Conservation (phyloP, 2,329 filamentous ascomycete genomes). For the Phialocephala sp. region DNA sequence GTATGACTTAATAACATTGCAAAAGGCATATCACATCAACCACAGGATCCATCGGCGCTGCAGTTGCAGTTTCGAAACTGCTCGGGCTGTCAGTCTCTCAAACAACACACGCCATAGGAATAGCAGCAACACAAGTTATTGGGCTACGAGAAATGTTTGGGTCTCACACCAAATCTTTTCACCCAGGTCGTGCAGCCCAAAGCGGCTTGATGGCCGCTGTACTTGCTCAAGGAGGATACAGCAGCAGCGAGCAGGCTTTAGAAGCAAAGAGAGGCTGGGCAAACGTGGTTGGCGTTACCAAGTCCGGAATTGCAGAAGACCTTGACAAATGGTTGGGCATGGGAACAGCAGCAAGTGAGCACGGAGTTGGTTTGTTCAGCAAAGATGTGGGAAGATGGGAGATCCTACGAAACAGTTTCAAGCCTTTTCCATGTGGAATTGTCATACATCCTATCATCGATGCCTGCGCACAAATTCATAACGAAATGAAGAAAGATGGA, state of each 20-base stretch:
- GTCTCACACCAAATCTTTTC: conserved; percentile 60
- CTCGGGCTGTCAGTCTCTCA: conserved; percentile 47
- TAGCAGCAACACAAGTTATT: conserved; percentile 58
- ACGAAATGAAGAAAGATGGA: conserved; percentile 44
- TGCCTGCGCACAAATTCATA: conserved; percentile 53
- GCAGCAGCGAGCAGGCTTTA: conserved; percentile 51
- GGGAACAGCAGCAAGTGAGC: conserved; percentile 30
- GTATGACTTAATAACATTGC: not conserved
- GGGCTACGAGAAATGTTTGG: conserved; percentile 62
- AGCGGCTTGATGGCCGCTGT: conserved; percentile 54
- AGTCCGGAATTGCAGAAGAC: conserved; percentile 47
- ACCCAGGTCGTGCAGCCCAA: conserved; percentile 58
- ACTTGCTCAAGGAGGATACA: conserved; percentile 55
- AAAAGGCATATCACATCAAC: conserved; percentile 55
- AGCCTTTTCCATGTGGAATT: conserved; percentile 62
- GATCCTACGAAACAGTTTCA: conserved; percentile 59
- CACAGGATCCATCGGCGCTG: conserved; percentile 57
- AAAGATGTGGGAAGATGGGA: conserved; percentile 49
- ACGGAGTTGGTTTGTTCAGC: conserved; percentile 20
- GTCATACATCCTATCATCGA: conserved; percentile 62
- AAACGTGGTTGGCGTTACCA: conserved; percentile 53
- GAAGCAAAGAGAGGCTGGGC: conserved; percentile 61
- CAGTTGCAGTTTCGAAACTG: conserved; percentile 56
- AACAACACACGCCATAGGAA: conserved; percentile 56
- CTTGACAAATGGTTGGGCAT: conserved; percentile 43